Conservation (phyloP, 2,329 filamentous ascomycete species). For the Fusarium kyushuense region DNA sequence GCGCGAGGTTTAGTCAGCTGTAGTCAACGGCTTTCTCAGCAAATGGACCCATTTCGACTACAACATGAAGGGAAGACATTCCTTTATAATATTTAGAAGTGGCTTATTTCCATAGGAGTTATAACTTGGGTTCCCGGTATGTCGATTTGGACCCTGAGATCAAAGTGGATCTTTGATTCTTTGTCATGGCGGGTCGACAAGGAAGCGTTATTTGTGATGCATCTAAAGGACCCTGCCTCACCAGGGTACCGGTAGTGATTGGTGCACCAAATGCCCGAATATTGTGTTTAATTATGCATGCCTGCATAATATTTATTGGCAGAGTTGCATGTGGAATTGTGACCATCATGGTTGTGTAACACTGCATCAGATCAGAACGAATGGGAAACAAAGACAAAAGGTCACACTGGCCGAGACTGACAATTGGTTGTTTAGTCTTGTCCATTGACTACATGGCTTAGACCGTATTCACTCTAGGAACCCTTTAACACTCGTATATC, state of each 20-base stretch:
- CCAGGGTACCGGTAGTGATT: background rate
- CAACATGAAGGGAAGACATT: background rate
- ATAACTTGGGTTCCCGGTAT: background rate
- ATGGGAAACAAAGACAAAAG: background rate
- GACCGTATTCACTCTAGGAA: fast-evolving
- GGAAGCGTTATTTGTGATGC: background rate
- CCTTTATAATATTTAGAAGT: background rate
- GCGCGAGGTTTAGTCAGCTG: conserved; percentile 26
- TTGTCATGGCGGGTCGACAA: conserved; percentile 1
- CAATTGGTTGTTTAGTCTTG: background rate
- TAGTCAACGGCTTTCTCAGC: conserved; percentile 35
- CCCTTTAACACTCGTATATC: fast-evolving
- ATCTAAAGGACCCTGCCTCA: background rate
- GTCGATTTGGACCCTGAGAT: background rate
- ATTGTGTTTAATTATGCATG: background rate
- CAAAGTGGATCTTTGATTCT: background rate
- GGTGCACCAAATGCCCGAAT: background rate
- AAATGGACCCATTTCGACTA: background rate
- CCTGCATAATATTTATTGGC: conserved; percentile 7
- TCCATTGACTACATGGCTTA: fast-evolving
- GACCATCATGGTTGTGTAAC: background rate
- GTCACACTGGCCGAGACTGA: background rate
- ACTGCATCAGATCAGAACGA: background rate
- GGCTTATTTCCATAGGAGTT: background rate
- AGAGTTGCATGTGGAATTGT: background rate